phyloP scores from a whole-genome alignment of 768 basidiomycete species.

The Tricholoma hemisulphureum region DNA sequence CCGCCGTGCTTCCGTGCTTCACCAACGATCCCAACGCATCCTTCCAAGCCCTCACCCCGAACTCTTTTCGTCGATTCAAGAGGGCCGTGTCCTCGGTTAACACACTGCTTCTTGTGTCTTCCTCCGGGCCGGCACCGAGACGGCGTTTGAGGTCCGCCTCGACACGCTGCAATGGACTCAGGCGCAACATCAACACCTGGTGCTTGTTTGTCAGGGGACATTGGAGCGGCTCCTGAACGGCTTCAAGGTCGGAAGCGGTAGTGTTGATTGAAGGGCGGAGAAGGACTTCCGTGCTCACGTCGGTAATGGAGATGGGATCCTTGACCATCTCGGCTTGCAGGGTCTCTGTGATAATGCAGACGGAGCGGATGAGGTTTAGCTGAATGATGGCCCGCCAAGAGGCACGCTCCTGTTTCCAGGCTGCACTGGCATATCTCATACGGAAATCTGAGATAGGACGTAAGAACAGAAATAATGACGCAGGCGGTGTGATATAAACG shows the following conservation, averaged over 20 bases:
- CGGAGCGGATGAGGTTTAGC: slow-evolving; percentile 71
- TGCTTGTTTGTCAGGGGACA: slow-evolving; percentile 30
- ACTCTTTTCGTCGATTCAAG: slow-evolving; percentile 11
- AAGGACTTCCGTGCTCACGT: background rate
- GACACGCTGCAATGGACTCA: slow-evolving; percentile 41
- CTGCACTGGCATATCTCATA: slow-evolving; percentile 58
- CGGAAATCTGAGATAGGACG: slow-evolving; percentile 57
- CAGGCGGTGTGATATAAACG: slow-evolving; percentile 12
- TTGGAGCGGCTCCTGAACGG: background rate
- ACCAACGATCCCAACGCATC: slow-evolving; percentile 13
- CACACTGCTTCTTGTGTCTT: slow-evolving; percentile 26
- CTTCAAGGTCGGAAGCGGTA: slow-evolving; percentile 14
- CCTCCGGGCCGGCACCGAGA: slow-evolving; percentile 39
- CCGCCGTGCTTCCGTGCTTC: slow-evolving; percentile 4
- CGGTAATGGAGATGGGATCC: slow-evolving; percentile 17
- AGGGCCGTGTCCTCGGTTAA: slow-evolving; percentile 6
- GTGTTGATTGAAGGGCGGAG: slow-evolving; percentile 31
- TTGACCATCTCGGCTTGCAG: slow-evolving; percentile 49
- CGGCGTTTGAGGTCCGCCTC: slow-evolving; percentile 38
- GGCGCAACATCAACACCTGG: slow-evolving; percentile 34
- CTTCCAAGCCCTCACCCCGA: slow-evolving; percentile 23
- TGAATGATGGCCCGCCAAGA: slow-evolving; percentile 78
- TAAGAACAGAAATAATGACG: background rate
- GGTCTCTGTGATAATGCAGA: slow-evolving; percentile 60
- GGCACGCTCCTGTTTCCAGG: slow-evolving; percentile 62